Evolutionary conservation across 805 yeast genomes (phyloP).

Genomic region (Scheffersomyces ergatensis): DNA sequence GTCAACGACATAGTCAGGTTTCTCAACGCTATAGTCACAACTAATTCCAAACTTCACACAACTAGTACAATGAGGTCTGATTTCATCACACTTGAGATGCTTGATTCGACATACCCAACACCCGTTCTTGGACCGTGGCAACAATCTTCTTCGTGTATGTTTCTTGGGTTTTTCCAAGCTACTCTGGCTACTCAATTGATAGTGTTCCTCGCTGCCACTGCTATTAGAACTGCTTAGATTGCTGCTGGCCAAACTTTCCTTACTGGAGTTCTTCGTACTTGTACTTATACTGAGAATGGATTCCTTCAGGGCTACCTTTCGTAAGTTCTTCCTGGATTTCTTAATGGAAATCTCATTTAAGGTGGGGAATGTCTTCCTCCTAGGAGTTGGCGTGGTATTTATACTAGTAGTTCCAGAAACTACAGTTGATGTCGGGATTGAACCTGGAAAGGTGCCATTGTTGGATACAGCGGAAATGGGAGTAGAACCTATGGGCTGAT

Average conservation of each 20-base stretch:
- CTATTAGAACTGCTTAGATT: neutral
- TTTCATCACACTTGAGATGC: conserved; percentile 44
- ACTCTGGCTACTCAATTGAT: too few relatives aligned
- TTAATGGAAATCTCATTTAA: conserved; percentile 5
- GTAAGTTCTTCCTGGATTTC: conserved; percentile 1
- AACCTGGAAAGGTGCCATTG: too few relatives aligned
- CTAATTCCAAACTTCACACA: conserved; percentile 39
- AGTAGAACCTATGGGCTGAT: too few relatives aligned
- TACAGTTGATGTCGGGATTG: neutral
- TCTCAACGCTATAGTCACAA: conserved; percentile 38
- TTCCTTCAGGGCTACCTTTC: neutral
- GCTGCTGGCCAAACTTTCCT: neutral
- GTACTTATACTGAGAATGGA: neutral
- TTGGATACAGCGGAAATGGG: neutral
- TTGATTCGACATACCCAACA: conserved; percentile 48
- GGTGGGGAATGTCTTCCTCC: neutral
- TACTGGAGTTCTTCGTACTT: neutral
- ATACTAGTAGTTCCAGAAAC: conserved; percentile 2
- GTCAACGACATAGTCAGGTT: conserved; percentile 39
- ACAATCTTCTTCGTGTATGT: conserved; percentile 35
- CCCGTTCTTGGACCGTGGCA: conserved; percentile 41
- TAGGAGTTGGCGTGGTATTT: conserved; percentile 2
- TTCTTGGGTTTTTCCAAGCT: conserved; percentile 21
- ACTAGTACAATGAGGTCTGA: conserved; percentile 33
- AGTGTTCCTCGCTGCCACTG: neutral